Conservation (phyloP, 2,329 filamentous ascomycete species). For the Aureobasidium vineae region DNA sequence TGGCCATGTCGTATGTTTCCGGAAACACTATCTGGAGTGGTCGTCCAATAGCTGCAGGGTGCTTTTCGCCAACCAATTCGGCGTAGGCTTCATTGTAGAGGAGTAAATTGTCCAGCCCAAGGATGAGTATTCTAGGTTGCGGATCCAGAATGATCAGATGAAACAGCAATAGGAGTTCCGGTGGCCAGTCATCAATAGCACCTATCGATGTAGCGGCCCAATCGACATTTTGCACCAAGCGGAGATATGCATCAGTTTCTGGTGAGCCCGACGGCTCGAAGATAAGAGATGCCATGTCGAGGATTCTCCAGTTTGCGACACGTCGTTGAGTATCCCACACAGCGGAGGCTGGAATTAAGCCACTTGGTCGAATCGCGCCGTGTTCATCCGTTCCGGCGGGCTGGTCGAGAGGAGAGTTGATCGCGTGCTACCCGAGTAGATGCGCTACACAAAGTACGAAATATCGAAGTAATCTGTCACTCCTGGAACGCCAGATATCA, state of each 20-base stretch:
- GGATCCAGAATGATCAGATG: conserved; percentile 29
- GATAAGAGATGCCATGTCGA: background rate
- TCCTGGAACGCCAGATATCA: background rate
- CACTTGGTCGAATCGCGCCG: background rate
- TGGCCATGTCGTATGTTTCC: background rate
- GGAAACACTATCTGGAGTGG: background rate
- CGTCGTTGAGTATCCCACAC: background rate
- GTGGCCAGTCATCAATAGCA: conserved; percentile 24
- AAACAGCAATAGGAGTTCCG: conserved; percentile 26
- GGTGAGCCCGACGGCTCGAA: conserved; percentile 6
- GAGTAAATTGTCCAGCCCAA: conserved; percentile 25
- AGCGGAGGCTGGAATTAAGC: background rate
- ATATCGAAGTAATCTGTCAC: background rate
- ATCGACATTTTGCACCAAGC: conserved; percentile 17
- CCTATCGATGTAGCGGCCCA: conserved; percentile 28
- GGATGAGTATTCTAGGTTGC: conserved; percentile 25
- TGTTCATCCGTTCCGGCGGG: background rate
- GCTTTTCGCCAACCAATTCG: conserved; percentile 20
- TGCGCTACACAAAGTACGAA: background rate
- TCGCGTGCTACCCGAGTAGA: too few species aligned
- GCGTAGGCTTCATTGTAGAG: conserved; percentile 29
- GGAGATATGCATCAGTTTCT: conserved; percentile 15
- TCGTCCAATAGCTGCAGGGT: conserved; percentile 25
- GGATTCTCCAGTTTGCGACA: background rate
- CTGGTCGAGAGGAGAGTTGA: background rate